These are phyloP conservation scores for Phytophthora crassamura DNA, from an alignment of 352 stramenopile species.

Conservation along the genomic window DNA sequence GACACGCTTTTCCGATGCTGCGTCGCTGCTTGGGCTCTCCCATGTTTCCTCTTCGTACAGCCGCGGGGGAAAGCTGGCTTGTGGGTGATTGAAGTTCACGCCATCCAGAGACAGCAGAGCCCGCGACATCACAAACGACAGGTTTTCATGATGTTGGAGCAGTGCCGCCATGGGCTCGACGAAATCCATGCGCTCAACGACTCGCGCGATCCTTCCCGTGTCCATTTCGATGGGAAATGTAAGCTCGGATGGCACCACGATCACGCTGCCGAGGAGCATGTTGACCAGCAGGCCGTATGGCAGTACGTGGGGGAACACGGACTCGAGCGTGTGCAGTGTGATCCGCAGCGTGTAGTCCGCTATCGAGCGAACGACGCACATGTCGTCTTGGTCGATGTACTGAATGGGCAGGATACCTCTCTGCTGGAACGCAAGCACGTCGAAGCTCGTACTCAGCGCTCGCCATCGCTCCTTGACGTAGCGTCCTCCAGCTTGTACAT, in stretches of 20 bases:
- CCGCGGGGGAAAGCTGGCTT: background rate
- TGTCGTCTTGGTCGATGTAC: background rate
- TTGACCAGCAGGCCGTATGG: background rate
- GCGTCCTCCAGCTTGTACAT: background rate
- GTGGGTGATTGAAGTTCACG: background rate
- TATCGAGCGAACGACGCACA: slow-evolving; percentile 20
- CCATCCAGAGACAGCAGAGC: slow-evolving; percentile 4
- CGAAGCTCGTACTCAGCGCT: slow-evolving; percentile 15
- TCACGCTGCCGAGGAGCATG: slow-evolving; percentile 3
- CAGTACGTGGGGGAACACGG: slow-evolving; percentile 25
- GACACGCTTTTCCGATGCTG: background rate
- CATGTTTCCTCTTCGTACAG: background rate
- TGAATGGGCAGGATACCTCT: slow-evolving; percentile 10
- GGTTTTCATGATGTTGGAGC: slow-evolving; percentile 5
- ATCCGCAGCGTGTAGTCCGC: slow-evolving; percentile 24
- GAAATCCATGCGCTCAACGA: slow-evolving; percentile 22
- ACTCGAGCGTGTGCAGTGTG: slow-evolving; percentile 13
- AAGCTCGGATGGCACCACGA: slow-evolving; percentile 16
- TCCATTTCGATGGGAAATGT: slow-evolving; percentile 15
- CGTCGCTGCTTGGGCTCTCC: background rate
- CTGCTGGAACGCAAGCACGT: slow-evolving; percentile 29
- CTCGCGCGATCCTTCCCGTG: background rate
- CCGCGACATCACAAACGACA: slow-evolving; percentile 20
- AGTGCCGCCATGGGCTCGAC: slow-evolving; percentile 1
- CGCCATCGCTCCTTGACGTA: slow-evolving; percentile 20